Percentiles rank a stretch among this genome's conserved stretches.
These are phyloP conservation scores for Aspergillus ochraceoroseus DNA, from an alignment of 2,329 filamentous ascomycete species.

Conservation along the genomic window DNA sequence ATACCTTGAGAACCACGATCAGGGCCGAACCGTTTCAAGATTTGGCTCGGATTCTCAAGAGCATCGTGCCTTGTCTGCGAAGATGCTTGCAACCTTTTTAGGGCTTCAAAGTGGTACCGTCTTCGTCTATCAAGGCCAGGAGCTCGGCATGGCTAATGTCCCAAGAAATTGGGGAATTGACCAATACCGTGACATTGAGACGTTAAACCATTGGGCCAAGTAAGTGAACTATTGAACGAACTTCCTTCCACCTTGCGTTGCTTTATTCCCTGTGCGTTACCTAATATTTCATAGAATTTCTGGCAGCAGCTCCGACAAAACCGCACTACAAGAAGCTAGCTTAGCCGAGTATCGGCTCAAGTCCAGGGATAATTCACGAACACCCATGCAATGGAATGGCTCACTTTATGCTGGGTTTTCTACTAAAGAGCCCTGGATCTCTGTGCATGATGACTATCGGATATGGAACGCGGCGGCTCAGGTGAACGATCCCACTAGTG, in stretches of 20 bases:
- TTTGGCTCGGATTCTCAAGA: slow-evolving; percentile 49
- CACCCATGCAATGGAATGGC: slow-evolving; percentile 65
- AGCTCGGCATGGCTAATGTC: slow-evolving; percentile 62
- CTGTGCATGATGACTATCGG: slow-evolving; percentile 57
- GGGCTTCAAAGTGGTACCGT: slow-evolving; percentile 56
- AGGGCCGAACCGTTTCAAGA: slow-evolving; percentile 54
- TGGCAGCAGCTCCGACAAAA: slow-evolving; percentile 16
- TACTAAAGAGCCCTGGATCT: slow-evolving; percentile 64
- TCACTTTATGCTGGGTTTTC: slow-evolving; percentile 55
- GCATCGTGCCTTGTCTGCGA: slow-evolving; percentile 49
- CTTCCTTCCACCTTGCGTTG: neutral
- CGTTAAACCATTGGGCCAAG: slow-evolving; percentile 52
- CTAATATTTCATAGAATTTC: neutral
- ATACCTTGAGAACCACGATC: slow-evolving; percentile 63
- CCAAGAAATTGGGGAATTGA: slow-evolving; percentile 55
- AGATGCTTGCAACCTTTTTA: slow-evolving; percentile 57
- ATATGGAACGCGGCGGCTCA: slow-evolving; percentile 11
- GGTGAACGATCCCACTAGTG: slow-evolving; percentile 6
- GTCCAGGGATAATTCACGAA: slow-evolving; percentile 62
- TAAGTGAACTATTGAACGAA: slow-evolving; percentile 23
- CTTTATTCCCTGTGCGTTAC: too few species aligned
- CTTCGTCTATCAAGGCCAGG: slow-evolving; percentile 64
- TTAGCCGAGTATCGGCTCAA: slow-evolving; percentile 32
- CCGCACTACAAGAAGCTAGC: slow-evolving; percentile 16
- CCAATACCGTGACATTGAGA: slow-evolving; percentile 64